A percentile compares a stretch with the other conserved stretches of the same genome.
Evolutionary conservation across 129 eudicot species (phyloP).

Genomic region (Heracleum sosnowskyi): DNA sequence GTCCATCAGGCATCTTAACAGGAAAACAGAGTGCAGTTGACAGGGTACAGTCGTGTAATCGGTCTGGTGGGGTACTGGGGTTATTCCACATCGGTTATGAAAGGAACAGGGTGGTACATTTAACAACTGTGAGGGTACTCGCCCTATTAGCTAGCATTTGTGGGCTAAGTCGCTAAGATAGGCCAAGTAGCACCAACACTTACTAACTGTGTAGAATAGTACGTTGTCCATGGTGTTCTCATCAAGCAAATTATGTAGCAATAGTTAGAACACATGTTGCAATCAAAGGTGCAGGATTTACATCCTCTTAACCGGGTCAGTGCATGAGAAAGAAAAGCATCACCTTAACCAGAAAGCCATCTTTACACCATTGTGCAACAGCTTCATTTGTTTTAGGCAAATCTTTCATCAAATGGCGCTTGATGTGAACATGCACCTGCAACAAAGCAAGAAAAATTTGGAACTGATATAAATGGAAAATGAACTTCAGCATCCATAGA

Average conservation of each 20-base stretch:
- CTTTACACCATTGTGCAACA: constrained; percentile 95
- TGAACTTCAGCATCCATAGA: not conserved
- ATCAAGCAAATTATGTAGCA: not conserved
- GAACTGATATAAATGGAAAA: not conserved
- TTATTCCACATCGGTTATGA: not conserved
- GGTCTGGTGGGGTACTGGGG: too few species aligned
- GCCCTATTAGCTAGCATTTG: not conserved
- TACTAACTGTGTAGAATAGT: not conserved
- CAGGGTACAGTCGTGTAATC: not conserved
- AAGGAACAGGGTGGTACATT: not conserved
- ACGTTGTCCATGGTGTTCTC: not conserved
- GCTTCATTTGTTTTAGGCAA: constrained; percentile 78
- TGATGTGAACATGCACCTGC: constrained; percentile 85
- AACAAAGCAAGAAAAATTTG: not conserved
- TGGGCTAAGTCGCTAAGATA: too few species aligned
- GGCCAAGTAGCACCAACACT: not conserved
- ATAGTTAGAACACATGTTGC: not conserved
- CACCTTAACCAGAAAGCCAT: constrained; percentile 71
- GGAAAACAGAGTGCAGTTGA: not conserved
- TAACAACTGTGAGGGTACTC: not conserved
- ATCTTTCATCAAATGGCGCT: constrained; percentile 81
- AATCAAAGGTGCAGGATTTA: not conserved
- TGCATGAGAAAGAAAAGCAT: constrained; percentile 6
- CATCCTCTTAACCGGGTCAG: not conserved
- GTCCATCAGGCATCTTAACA: too few species aligned